Evolutionary conservation across 192 early-diverging fungal genomes (phyloP).

Genomic region (Coemansia sp.): DNA sequence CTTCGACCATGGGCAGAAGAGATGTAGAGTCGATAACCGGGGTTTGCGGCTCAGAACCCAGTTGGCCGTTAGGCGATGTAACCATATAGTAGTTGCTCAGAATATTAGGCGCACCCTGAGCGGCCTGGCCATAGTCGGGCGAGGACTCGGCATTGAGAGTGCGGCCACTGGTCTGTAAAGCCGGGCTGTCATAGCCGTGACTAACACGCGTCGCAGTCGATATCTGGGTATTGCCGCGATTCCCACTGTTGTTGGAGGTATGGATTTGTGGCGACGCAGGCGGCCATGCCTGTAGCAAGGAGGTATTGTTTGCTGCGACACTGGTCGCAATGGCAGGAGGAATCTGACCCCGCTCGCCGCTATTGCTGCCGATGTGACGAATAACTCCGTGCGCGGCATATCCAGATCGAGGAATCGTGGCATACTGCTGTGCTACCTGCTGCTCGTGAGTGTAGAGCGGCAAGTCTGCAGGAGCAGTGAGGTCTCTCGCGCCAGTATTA

Average conservation of each 20-base stretch:
- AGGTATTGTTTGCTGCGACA: not conserved
- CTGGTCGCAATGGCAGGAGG: constrained; percentile 14
- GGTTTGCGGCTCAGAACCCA: constrained; percentile 15
- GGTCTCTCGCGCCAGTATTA: not conserved
- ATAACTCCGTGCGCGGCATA: constrained; percentile 12
- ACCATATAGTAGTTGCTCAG: constrained; percentile 42
- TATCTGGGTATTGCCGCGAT: constrained; percentile 3
- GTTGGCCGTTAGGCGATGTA: constrained; percentile 32
- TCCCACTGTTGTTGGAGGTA: not conserved
- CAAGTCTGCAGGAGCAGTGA: constrained; percentile 8
- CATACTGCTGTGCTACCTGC: constrained; percentile 30
- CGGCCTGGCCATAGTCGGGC: not conserved
- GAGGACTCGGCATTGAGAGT: not conserved
- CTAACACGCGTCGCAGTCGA: not conserved
- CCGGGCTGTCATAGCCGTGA: constrained; percentile 1
- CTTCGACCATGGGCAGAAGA: constrained; percentile 51
- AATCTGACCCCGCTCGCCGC: constrained; percentile 19
- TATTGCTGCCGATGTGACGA: not conserved
- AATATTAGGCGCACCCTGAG: constrained; percentile 13
- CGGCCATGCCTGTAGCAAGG: constrained; percentile 24
- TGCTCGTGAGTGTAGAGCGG: constrained; percentile 16
- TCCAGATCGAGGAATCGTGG: constrained; percentile 37
- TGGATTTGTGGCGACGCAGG: constrained; percentile 16
- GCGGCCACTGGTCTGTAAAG: not conserved
- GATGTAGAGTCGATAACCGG: constrained; percentile 32